Base-by-base conservation (phyloP, 306 rosid species). In the Vachellia collinsii region DNA sequence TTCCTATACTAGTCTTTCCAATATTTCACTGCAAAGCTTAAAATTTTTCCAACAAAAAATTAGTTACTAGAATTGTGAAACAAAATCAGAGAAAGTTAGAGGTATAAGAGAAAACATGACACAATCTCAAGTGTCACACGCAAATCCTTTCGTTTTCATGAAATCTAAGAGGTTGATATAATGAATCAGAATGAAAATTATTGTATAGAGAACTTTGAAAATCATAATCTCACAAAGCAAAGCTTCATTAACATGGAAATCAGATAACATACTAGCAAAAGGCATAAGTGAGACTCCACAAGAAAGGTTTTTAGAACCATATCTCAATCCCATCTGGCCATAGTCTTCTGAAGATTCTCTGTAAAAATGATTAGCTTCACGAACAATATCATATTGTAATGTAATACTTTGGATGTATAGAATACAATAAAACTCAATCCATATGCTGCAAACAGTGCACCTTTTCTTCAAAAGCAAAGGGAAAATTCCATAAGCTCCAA, bases 401-500 rank as follows among this genome's bases (percentile, higher is more conserved):
- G 79, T 70, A 16, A 81, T 79, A 13, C 19, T 50, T 29, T 73
- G 82, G 65, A 72, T 13, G 72, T 82, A 73, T 79, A 81, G 70
- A 76, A 74, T 53, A 82, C 65, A 75, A 72, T 64, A 64, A 76
- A 81, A 84, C 53, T 74, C 72, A 72, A 69, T 61, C 70, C 43
- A 42, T 34, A 43, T 75, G 58, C 74, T 75, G 79, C 85, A 54
- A 54, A 75, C 71, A 75, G 58, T 81, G 39, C 74, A 92, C 99
- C 99, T 93, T 84, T 88, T 83, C 87, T 88, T 93, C 84, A 73
- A 79, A 54, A 93, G 75, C 85, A 93, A 47, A 36, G 99, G 99
- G 76, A 92, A 90, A 87, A 84, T 83, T 43, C 98, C 98, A 58
- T 93, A 95, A 70, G 98, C 94, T 79, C 98, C 99, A 83, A 93